phyloP scores from a whole-genome alignment of 192 early-diverging fungal species.

The Linderina pennispora region DNA sequence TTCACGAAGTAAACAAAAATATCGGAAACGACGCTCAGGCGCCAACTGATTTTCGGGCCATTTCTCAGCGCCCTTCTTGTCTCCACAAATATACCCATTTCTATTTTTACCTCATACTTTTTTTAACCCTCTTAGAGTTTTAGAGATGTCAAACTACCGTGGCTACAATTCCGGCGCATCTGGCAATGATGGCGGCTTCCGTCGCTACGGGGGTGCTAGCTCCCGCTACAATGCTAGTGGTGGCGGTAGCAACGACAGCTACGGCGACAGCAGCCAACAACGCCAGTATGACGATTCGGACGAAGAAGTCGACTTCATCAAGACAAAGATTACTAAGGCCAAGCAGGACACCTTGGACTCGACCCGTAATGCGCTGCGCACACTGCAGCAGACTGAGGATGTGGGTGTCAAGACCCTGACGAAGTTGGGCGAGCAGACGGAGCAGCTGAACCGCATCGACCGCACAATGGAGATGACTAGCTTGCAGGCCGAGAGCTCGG shows the following conservation, averaged over 20 bases:
- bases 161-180: background rate
- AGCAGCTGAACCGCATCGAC: constrained; percentile 49
- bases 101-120: too few species aligned
- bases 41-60: too few species aligned
- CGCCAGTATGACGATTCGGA: constrained; percentile 49
- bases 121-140: too few species aligned
- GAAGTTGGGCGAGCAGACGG: constrained; percentile 59
- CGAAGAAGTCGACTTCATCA: constrained; percentile 55
- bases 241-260: constrained; percentile 14
- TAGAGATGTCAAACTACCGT: too few species aligned
- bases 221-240: too few species aligned
- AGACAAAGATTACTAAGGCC: constrained; percentile 53
- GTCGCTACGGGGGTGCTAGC: constrained; percentile 23
- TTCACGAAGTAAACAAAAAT: too few species aligned
- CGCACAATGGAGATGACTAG: constrained; percentile 56
- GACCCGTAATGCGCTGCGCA: constrained; percentile 57
- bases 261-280: constrained; percentile 4
- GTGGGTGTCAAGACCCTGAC: constrained; percentile 55
- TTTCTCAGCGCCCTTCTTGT: too few species aligned
- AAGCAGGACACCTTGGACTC: constrained; percentile 65
- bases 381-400: constrained; percentile 56
- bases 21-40: too few species aligned
- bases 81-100: too few species aligned
- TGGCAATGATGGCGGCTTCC: constrained; percentile 8
- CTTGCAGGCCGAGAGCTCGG: constrained; percentile 28